These are phyloP conservation scores for Kluyveromyces nonfermentans DNA, from an alignment of 805 yeast species.

Conservation along the genomic window DNA sequence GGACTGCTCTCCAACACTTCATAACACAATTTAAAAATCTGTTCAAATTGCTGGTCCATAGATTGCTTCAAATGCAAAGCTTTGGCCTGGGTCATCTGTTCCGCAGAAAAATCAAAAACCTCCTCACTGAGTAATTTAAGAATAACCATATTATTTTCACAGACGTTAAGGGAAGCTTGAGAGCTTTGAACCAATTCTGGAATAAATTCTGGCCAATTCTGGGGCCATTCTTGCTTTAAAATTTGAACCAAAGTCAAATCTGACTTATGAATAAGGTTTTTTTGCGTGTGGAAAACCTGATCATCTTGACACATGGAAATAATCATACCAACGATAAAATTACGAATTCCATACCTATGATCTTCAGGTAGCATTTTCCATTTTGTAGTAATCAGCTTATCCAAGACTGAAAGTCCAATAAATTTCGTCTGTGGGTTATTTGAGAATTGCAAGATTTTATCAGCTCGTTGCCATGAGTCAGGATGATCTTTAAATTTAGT, in stretches of 20 bases:
- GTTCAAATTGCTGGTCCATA: conserved; percentile 85
- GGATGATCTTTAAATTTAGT: conserved; percentile 87
- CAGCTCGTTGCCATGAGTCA: conserved; percentile 93
- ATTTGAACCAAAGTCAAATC: conserved; percentile 91
- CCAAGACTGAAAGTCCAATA: conserved; percentile 83
- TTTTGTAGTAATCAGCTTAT: conserved; percentile 78
- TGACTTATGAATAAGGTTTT: conserved; percentile 82
- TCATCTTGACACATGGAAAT: conserved; percentile 85
- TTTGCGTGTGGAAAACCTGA: conserved; percentile 55
- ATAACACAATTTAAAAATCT: conserved; percentile 85
- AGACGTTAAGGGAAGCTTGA: conserved; percentile 78
- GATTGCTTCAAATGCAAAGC: conserved; percentile 72
- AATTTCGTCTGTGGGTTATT: conserved; percentile 81
- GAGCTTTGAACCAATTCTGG: conserved; percentile 87
- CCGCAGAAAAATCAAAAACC: conserved; percentile 91
- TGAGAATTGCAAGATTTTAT: conserved; percentile 72
- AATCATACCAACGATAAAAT: conserved; percentile 89
- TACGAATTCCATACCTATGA: conserved; percentile 87
- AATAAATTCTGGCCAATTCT: conserved; percentile 93
- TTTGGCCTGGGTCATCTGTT: conserved; percentile 94
- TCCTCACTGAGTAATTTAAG: conserved; percentile 86
- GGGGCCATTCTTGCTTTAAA: conserved; percentile 98
- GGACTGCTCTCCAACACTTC: conserved; percentile 86
- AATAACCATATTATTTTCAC: conserved; percentile 95
- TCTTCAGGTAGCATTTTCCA: conserved; percentile 90